A percentile compares a stretch with the other conserved stretches of the same genome.
Conservation (phyloP, 2,329 filamentous ascomycete genomes). For the Amesomyces nigricolor region DNA sequence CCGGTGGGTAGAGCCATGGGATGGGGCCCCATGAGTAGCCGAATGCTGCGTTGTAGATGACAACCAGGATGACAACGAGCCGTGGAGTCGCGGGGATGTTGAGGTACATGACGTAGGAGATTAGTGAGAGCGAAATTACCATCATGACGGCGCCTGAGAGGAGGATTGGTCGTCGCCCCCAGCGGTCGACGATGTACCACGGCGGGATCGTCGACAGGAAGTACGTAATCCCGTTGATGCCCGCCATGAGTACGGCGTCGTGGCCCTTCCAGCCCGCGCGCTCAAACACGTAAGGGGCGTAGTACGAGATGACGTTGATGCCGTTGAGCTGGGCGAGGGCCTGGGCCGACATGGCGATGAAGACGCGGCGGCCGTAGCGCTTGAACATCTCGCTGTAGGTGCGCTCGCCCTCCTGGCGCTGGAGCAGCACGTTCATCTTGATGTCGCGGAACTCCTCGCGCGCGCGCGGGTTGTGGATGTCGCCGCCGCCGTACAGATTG, state of each 20-base stretch:
- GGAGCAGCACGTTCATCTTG: constrained; percentile 93
- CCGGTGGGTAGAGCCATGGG: constrained; percentile 97
- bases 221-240: constrained; percentile 88
- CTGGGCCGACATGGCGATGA: constrained; percentile 98
- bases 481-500: constrained; percentile 91
- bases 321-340: constrained; percentile 93
- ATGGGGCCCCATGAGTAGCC: constrained; percentile 95
- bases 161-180: constrained; percentile 83
- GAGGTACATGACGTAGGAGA: constrained; percentile 93
- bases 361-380: constrained; percentile 83
- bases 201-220: constrained; percentile 87
- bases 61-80: constrained; percentile 88
- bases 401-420: constrained; percentile 91
- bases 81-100: constrained; percentile 72
- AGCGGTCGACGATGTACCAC: constrained; percentile 93
- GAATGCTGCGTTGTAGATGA: constrained; percentile 97
- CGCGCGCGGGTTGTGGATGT: constrained; percentile 88
- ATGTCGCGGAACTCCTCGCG: constrained; percentile 97
- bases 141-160: constrained; percentile 86
- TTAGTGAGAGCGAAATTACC: constrained; percentile 78
- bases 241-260: constrained; percentile 91
- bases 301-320: constrained; percentile 99
- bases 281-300: constrained; percentile 93
- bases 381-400: constrained; percentile 92
- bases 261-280: constrained; percentile 93